These are phyloP conservation scores for Geranomyces michiganensis DNA, from an alignment of 192 early-diverging fungal species.

Conservation along the genomic window DNA sequence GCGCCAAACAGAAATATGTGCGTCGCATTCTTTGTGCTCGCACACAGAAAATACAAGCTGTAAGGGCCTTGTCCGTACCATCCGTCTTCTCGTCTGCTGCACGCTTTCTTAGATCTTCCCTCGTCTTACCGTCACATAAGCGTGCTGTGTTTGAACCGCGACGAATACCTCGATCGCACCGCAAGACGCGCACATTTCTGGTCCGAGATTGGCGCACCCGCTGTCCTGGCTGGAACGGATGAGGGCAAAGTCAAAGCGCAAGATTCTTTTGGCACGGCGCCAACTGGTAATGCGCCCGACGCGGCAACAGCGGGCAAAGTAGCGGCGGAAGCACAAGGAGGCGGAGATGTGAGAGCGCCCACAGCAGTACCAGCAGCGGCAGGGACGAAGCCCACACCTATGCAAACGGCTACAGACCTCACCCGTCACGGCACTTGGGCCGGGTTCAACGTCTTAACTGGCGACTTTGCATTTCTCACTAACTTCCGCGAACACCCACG, in stretches of 20 bases:
- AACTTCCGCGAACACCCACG: constrained; percentile 39
- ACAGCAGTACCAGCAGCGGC: background rate
- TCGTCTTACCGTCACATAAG: constrained; percentile 7
- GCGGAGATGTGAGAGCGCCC: background rate
- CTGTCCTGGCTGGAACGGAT: constrained; percentile 44
- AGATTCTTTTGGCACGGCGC: constrained; percentile 4
- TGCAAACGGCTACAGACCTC: background rate
- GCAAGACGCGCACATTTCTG: constrained; percentile 38
- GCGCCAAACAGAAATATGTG: constrained; percentile 20
- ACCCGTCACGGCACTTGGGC: constrained; percentile 42
- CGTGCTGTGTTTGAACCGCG: constrained; percentile 41
- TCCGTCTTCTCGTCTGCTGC: background rate
- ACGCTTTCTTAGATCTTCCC: background rate
- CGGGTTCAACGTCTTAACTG: constrained; percentile 29
- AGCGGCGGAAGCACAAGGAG: background rate
- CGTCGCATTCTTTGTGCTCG: constrained; percentile 23
- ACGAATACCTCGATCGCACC: constrained; percentile 44
- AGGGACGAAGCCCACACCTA: background rate
- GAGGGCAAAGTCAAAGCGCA: constrained; percentile 22
- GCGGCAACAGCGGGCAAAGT: background rate
- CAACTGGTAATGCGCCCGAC: background rate
- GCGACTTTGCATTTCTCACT: constrained; percentile 44
- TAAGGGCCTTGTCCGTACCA: background rate
- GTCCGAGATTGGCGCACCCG: constrained; percentile 20
- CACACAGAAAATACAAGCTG: constrained; percentile 33